Conservation (phyloP, 768 basidiomycete genomes). For the Lactifluus rugatus region DNA sequence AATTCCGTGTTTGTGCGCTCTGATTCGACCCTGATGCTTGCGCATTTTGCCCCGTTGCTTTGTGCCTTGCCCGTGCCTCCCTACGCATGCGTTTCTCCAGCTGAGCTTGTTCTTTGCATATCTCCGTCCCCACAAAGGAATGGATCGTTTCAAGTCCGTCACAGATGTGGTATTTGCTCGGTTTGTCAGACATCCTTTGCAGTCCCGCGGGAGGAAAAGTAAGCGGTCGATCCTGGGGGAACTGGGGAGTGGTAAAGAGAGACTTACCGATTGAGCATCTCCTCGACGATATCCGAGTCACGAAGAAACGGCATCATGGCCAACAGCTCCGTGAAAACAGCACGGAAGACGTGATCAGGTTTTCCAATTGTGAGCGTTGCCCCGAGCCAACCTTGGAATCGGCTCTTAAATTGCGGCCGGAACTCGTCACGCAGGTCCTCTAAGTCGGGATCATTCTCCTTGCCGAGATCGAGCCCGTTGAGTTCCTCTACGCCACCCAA, state of each 20-base stretch:
- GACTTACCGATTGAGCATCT: slow-evolving; percentile 45
- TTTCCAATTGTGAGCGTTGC: slow-evolving; percentile 33
- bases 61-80: background rate
- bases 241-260: background rate
- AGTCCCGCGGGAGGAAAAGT: background rate
- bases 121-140: slow-evolving; percentile 41
- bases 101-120: slow-evolving; percentile 28
- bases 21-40: background rate
- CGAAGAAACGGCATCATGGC: slow-evolving; percentile 50
- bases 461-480: slow-evolving; percentile 42
- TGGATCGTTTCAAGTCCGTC: slow-evolving; percentile 43
- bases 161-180: slow-evolving; percentile 41
- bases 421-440: slow-evolving; percentile 56
- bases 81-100: background rate
- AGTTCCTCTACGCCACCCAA: slow-evolving; percentile 39
- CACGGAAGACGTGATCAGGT: slow-evolving; percentile 29
- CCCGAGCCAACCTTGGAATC: slow-evolving; percentile 50
- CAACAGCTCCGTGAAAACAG: slow-evolving; percentile 36
- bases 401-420: slow-evolving; percentile 43
- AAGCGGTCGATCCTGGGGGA: background rate
- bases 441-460: slow-evolving; percentile 39
- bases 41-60: background rate
- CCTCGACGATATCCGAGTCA: slow-evolving; percentile 41
- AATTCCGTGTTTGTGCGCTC: background rate
- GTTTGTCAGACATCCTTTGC: slow-evolving; percentile 43